Base-by-base conservation (phyloP, 345 rosid species). In the Boechera retrofracta region DNA sequence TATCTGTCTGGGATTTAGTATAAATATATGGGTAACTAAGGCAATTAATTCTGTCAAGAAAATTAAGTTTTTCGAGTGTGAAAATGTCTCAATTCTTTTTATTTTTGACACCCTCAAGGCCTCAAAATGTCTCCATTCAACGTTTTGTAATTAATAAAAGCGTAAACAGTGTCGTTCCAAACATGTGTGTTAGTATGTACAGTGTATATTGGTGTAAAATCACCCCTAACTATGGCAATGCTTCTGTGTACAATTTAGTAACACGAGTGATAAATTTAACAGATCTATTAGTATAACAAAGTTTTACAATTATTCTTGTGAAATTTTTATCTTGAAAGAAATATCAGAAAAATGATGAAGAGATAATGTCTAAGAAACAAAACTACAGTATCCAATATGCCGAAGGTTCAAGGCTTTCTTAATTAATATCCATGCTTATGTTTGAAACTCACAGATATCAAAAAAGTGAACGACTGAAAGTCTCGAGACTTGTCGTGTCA, bases 81-180 rank as follows among this genome's bases (percentile, higher is more conserved):
- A 60, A 59, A n/a, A 51, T 44, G 44, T 39, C 10, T 2, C 44
- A 4, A 39, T 39, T 9, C 44, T 39, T 39, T 39, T 39, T 39
- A 8, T 2, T 39, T 39, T 39, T 39, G 48, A 44, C 6, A 44
- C 48, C 1, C 44, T 39, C 44, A 39, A 39, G 11, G 15, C 21
- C 10, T 52, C 26, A 63, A 28, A 74, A 44, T 74, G 72, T 66
- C 72, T 57, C 2, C 21, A 57, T 45, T 66, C 72, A 35, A 15
- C 36, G 58, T 33, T 65, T 8, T 36, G 24, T 10, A 56, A 45
- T 15, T 47, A 13, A 64, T 54, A 57, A 48, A 36, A 18, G 36
- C 28, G 8, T 57, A 32, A 36, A 75, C 54, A 58, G 16, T 75
- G 15, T 38, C 60, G 72, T 65, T 55, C 6, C 16, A 10, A 67